Evolutionary conservation across 495 filamentous ascomycete species (phyloP), one percentile per base, ranked within the genome.

Genomic region (Lichenothelia convexa): DNA sequence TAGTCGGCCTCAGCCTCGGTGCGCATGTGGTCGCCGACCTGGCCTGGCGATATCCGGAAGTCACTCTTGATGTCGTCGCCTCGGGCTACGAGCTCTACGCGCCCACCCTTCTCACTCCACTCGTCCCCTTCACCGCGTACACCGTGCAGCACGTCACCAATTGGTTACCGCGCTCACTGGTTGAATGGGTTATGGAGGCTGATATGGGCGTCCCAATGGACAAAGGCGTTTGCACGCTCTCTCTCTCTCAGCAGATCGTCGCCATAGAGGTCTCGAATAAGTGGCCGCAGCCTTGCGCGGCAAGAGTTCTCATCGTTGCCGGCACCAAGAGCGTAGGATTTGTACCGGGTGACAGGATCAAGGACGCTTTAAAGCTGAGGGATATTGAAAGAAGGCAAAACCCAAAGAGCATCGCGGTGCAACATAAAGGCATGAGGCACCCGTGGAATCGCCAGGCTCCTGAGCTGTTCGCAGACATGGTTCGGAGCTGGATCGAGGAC

Each of bases 1-100:
- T 48, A 17, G 32, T 48, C 2, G 45, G 42, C 13, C 35, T 41
- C 30, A 48, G 45, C 21, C 42, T 48, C 0, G 45, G 45, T 15
- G 37, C 38, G 5, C 32, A 41, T 16, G 30, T 48, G 3, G 45
- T 30, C 11, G 26, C 40, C 13, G 18, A 45, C 31, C 32, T 48
- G 18, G 42, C 39, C 3, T 17, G 19, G 0, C 8, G 18, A 4
- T 30, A 42, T 16, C 42, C 45, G 0, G 30, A 38, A 12, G 34
- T 45, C 8, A 37, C 43, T 4, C 18, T 31, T 18, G 32, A 19
- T 7, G 32, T 48, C 20, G 41, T 48, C 35, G 34, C 39, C 27
- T 42, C 39, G 6, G 43, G 45, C 20, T 18, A 34, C 21, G 17
- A 32, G 21, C 5, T 20, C 18, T 12, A 42, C 38, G 24, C 27